These are phyloP conservation scores for Rhizopogon vesiculosus DNA, from an alignment of 768 basidiomycete species.

Conservation along the genomic window DNA sequence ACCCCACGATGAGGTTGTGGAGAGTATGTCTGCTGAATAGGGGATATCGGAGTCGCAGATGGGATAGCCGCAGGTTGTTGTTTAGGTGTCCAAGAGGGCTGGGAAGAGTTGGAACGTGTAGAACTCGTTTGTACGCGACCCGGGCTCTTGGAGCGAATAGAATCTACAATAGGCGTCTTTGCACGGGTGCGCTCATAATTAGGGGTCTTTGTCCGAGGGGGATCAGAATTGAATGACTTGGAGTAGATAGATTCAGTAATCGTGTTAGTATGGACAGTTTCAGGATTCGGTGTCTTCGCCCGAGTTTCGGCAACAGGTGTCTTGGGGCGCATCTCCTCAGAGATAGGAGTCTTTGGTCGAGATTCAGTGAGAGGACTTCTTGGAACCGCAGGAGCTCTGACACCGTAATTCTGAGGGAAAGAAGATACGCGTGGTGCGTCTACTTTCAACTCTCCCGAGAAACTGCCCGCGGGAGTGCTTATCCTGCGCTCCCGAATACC, in stretches of 20 bases:
- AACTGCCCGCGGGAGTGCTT: constrained; percentile 36
- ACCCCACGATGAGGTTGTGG: constrained; percentile 36
- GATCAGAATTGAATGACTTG: background rate
- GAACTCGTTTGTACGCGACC: background rate
- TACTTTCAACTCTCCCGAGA: constrained; percentile 12
- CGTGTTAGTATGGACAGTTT: constrained; percentile 11
- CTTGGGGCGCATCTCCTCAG: constrained; percentile 13
- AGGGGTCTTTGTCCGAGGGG: background rate
- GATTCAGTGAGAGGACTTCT: constrained; percentile 10
- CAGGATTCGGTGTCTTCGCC: constrained; percentile 15
- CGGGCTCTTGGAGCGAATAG: background rate
- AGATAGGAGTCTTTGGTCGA: constrained; percentile 3
- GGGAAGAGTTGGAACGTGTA: background rate
- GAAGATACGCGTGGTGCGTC: constrained; percentile 12
- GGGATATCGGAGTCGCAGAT: constrained; percentile 33
- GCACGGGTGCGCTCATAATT: constrained; percentile 6
- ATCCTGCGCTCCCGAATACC: constrained; percentile 45
- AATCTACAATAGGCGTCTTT: constrained; percentile 10
- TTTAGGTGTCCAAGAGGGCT: constrained; percentile 19
- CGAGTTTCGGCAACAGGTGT: constrained; percentile 14
- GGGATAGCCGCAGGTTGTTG: constrained; percentile 29
- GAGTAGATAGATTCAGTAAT: constrained; percentile 9
- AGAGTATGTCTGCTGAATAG: constrained; percentile 36
- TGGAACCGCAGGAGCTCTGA: background rate
- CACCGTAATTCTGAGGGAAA: constrained; percentile 16